phyloP scores from a whole-genome alignment of 2,329 filamentous ascomycete species.

The Paraphoma sp. region DNA sequence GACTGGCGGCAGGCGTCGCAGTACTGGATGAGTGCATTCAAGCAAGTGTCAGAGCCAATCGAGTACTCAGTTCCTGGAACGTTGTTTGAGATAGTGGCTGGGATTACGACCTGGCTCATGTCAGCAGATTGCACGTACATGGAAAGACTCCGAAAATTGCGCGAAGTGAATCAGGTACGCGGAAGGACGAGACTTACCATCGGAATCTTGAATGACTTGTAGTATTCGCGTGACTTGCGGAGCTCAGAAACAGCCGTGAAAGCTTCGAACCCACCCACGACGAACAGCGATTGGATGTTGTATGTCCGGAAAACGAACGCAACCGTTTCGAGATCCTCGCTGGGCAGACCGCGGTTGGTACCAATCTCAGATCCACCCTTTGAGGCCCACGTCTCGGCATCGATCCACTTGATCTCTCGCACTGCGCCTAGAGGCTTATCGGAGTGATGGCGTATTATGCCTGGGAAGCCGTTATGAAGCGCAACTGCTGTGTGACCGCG shows the following conservation, averaged over 20 bases:
- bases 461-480: conserved; percentile 96
- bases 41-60: conserved; percentile 91
- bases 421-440: conserved; percentile 85
- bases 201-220: conserved; percentile 88
- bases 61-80: conserved; percentile 98
- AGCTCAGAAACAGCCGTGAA: conserved; percentile 92
- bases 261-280: conserved; percentile 94
- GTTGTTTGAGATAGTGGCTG: conserved; percentile 98
- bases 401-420: conserved; percentile 86
- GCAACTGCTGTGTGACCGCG: conserved; percentile 92
- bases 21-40: conserved; percentile 93
- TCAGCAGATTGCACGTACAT: conserved; percentile 10
- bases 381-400: conserved; percentile 94
- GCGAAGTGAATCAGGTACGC: background rate
- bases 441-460: conserved; percentile 86
- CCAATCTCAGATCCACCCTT: conserved; percentile 97
- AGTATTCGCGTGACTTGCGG: conserved; percentile 77
- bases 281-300: conserved; percentile 88
- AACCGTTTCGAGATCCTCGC: conserved; percentile 83
- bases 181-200: conserved; percentile 58
- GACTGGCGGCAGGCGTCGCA: conserved; percentile 98
- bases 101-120: conserved; percentile 74
- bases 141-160: background rate
- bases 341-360: conserved; percentile 91
- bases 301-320: conserved; percentile 85